Conservation (phyloP, 2,329 filamentous ascomycete genomes). For the Colletotrichum sansevieriae region DNA sequence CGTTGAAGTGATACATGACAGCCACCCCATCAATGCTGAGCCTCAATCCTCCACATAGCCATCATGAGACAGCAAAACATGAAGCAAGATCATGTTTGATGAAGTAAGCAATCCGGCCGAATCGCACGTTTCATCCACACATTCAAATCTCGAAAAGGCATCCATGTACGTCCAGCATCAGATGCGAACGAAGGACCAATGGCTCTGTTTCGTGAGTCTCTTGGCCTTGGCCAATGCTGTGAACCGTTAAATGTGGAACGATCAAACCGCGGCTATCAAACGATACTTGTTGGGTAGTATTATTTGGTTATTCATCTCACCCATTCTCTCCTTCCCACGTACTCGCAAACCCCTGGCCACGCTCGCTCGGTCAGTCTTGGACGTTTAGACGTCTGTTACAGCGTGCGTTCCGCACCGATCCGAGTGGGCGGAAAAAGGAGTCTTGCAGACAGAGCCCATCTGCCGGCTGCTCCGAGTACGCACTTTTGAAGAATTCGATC, state of each 20-base stretch:
- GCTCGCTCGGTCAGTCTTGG: slow-evolving; percentile 16
- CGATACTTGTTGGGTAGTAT: not conserved
- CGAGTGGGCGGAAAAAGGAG: slow-evolving; percentile 6
- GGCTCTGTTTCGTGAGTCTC: slow-evolving; percentile 6
- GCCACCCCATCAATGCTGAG: not conserved
- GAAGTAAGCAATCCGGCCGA: not conserved
- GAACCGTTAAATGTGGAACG: slow-evolving; percentile 19
- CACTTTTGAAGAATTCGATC: not conserved
- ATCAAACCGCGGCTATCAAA: not conserved
- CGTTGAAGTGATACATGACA: slow-evolving; percentile 13
- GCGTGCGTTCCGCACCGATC: slow-evolving; percentile 22
- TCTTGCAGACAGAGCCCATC: not conserved
- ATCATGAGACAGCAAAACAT: slow-evolving; percentile 5
- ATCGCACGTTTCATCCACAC: slow-evolving; percentile 11
- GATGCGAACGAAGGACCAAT: not conserved
- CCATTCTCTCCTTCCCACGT: not conserved
- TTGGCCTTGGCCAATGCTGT: slow-evolving; percentile 11
- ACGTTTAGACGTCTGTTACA: slow-evolving; percentile 1
- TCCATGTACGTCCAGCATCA: slow-evolving; percentile 13
- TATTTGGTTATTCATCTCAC: slow-evolving; percentile 21
- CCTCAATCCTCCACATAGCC: not conserved
- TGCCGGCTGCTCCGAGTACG: slow-evolving; percentile 3
- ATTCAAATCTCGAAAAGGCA: not conserved
- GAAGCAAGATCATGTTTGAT: not conserved
- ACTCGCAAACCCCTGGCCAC: not conserved